Percentiles rank a stretch among this genome's conserved stretches.
Conservation (phyloP, 768 basidiomycete species). For the Imleria badia region DNA sequence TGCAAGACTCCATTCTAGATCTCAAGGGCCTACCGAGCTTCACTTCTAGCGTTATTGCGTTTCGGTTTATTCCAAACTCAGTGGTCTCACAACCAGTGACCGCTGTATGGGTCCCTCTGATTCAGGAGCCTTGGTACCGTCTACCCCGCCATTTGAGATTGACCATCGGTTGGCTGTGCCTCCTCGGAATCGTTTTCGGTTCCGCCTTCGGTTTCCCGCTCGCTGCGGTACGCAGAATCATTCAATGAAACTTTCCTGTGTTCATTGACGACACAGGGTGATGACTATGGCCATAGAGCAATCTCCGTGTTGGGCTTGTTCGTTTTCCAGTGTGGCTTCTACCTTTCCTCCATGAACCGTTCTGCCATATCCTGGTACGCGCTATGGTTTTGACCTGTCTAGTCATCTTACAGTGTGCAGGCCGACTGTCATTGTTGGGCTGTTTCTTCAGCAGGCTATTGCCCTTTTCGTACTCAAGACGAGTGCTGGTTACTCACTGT, state of each 20-base stretch:
- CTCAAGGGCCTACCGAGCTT: neutral
- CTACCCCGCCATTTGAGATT: slow-evolving; percentile 56
- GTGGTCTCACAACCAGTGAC: slow-evolving; percentile 69
- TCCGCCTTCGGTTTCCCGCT: slow-evolving; percentile 83
- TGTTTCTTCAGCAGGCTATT: slow-evolving; percentile 81
- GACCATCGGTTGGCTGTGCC: slow-evolving; percentile 70
- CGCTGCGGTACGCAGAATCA: slow-evolving; percentile 41
- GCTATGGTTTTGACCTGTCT: neutral
- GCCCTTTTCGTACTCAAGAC: slow-evolving; percentile 90
- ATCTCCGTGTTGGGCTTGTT: slow-evolving; percentile 80
- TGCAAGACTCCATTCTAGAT: slow-evolving; percentile 10
- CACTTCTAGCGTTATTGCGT: slow-evolving; percentile 62
- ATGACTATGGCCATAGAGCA: slow-evolving; percentile 74
- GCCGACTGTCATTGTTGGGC: slow-evolving; percentile 86
- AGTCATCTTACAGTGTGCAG: slow-evolving; percentile 33
- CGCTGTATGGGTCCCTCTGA: slow-evolving; percentile 64
- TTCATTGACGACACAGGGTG: slow-evolving; percentile 40
- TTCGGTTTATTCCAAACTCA: slow-evolving; percentile 79
- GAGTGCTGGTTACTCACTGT: slow-evolving; percentile 77
- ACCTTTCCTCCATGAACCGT: slow-evolving; percentile 60
- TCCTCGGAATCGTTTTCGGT: slow-evolving; percentile 78
- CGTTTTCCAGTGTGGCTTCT: slow-evolving; percentile 79
- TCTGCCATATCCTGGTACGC: slow-evolving; percentile 69
- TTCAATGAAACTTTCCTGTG: slow-evolving; percentile 6
- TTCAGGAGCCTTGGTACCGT: slow-evolving; percentile 68